phyloP scores from a whole-genome alignment of 345 rosid species.

The Brassica carinata region DNA sequence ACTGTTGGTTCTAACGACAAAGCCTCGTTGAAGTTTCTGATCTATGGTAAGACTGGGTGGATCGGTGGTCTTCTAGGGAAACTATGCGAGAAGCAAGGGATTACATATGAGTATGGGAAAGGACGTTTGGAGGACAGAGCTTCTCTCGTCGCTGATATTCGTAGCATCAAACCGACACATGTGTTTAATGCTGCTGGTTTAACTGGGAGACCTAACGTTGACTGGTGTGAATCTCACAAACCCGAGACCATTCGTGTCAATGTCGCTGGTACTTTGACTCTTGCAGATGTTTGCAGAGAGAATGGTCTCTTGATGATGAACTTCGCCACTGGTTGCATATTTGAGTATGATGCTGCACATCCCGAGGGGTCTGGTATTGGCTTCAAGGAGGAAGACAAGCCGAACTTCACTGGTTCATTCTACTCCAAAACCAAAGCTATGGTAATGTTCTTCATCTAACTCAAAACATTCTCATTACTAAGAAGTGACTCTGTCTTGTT shows the following conservation, averaged over 20 bases:
- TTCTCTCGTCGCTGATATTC: constrained; percentile 49
- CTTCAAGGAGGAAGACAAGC: constrained; percentile 59
- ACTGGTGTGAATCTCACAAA: constrained; percentile 64
- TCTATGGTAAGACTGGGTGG: constrained; percentile 63
- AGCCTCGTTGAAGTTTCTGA: constrained; percentile 49
- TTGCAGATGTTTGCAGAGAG: constrained; percentile 57
- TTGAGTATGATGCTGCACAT: constrained; percentile 53
- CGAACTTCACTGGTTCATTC: constrained; percentile 55
- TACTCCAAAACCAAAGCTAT: constrained; percentile 65
- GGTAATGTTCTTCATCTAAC: constrained; percentile 40
- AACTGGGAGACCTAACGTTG: constrained; percentile 63
- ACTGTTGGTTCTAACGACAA: constrained; percentile 17
- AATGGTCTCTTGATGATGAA: constrained; percentile 51
- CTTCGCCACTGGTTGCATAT: constrained; percentile 63
- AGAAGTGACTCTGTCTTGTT: constrained; percentile 18
- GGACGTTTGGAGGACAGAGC: constrained; percentile 58
- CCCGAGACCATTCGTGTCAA: constrained; percentile 52
- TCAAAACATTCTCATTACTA: not conserved
- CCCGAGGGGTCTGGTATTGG: constrained; percentile 55
- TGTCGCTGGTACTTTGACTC: constrained; percentile 54
- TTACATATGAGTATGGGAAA: constrained; percentile 51
- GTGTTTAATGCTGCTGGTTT: constrained; percentile 64
- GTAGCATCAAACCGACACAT: constrained; percentile 48
- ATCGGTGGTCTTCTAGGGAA: constrained; percentile 58
- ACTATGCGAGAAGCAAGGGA: constrained; percentile 45